Evolutionary conservation across 768 basidiomycete species (phyloP).

Genomic region (Lactifluus piperatus): DNA sequence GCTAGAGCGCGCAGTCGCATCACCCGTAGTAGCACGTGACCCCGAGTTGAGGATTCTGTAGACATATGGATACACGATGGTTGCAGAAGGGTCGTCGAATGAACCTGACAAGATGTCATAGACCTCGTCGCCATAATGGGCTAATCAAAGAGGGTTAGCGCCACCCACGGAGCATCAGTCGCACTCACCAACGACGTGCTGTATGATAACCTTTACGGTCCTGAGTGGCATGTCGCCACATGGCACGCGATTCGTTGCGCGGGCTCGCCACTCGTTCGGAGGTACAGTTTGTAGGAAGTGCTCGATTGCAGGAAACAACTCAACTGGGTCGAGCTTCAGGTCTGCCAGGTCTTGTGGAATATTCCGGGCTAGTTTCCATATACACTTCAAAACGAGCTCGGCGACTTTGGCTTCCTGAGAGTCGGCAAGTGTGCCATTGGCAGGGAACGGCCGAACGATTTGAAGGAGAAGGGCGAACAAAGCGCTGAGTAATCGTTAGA

Average conservation of each 20-base stretch:
- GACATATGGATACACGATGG: slow-evolving; percentile 93
- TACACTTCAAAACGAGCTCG: slow-evolving; percentile 89
- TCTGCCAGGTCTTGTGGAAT: slow-evolving; percentile 88
- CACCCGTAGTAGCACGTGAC: slow-evolving; percentile 33
- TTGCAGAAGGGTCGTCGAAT: slow-evolving; percentile 96
- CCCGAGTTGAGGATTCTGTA: slow-evolving; percentile 81
- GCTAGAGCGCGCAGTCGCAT: slow-evolving; percentile 24
- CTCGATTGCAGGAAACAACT: slow-evolving; percentile 87
- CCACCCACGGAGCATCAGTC: neutral
- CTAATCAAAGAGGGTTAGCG: slow-evolving; percentile 31
- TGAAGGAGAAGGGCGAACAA: slow-evolving; percentile 76
- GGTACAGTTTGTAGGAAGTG: slow-evolving; percentile 89
- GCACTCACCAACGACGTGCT: slow-evolving; percentile 87
- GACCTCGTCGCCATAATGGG: slow-evolving; percentile 79
- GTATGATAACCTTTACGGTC: slow-evolving; percentile 97
- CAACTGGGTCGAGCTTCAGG: slow-evolving; percentile 71
- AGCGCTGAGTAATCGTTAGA: slow-evolving; percentile 35
- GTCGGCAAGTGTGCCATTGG: slow-evolving; percentile 58
- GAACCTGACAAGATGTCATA: slow-evolving; percentile 86
- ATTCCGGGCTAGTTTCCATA: slow-evolving; percentile 95
- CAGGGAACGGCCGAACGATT: slow-evolving; percentile 77
- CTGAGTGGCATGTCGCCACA: slow-evolving; percentile 97
- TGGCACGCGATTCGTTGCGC: slow-evolving; percentile 85
- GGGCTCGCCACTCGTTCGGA: slow-evolving; percentile 92
- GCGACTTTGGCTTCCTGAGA: slow-evolving; percentile 84